phyloP scores from a whole-genome alignment of 1,139 yeast species.

The Taiozyma sp. region DNA sequence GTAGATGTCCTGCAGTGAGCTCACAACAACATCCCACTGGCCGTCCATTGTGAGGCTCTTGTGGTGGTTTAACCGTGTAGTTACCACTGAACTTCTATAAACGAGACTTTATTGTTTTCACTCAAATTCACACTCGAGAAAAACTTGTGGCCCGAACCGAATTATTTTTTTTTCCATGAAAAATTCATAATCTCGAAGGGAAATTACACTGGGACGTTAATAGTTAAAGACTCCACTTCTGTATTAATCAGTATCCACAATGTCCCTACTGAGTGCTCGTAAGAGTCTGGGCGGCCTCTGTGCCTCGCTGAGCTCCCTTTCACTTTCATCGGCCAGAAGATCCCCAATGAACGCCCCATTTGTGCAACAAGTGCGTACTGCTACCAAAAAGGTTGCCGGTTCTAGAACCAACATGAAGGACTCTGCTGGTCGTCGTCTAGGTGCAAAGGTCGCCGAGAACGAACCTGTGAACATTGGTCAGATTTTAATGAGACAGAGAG shows the following conservation, averaged over 20 bases:
- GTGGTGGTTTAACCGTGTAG: no score
- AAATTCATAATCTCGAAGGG: neutral
- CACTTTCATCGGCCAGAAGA: slow-evolving; percentile 5
- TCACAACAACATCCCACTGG: slow-evolving; percentile 62
- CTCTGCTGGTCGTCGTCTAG: slow-evolving; percentile 92
- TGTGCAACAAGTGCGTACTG: slow-evolving; percentile 62
- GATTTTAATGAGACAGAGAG: slow-evolving; percentile 90
- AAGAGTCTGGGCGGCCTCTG: slow-evolving; percentile 5
- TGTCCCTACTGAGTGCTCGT: neutral
- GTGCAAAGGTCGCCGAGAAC: slow-evolving; percentile 81
- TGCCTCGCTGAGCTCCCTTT: slow-evolving; percentile 9
- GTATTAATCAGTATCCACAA: neutral
- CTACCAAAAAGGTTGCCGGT: slow-evolving; percentile 92
- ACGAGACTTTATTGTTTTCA: neutral
- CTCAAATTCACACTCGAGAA: no score
- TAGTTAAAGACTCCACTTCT: no score
- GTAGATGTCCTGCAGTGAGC: slow-evolving; percentile 63
- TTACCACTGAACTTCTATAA: no score
- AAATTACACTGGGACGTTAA: no score
- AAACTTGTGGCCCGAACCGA: neutral
- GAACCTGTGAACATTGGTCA: slow-evolving; percentile 67
- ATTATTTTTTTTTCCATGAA: neutral
- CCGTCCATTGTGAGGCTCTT: slow-evolving; percentile 30
- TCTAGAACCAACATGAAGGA: slow-evolving; percentile 90
- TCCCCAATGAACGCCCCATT: slow-evolving; percentile 3